A percentile compares a stretch with the other conserved stretches of the same genome.
phyloP scores from a whole-genome alignment of 192 early-diverging fungal genomes.

The Coemansia javaensis region DNA sequence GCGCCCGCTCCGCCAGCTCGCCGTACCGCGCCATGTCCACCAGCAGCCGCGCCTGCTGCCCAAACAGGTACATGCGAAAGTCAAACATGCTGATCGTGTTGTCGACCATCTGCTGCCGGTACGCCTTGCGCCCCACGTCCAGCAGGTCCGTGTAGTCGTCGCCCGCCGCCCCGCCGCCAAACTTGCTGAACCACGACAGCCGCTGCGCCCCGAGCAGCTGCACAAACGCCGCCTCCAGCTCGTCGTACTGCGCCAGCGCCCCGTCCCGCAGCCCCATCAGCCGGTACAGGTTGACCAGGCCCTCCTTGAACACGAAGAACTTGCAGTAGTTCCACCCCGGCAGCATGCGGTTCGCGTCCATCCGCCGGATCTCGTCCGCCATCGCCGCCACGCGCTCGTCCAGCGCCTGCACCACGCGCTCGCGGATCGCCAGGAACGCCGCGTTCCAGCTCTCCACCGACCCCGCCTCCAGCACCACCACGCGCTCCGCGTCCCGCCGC shows the following conservation, averaged over 20 bases:
- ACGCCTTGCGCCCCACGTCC: conserved; percentile 71
- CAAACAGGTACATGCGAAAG: conserved; percentile 93
- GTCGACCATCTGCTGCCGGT: conserved; percentile 82
- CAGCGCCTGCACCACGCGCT: conserved; percentile 71
- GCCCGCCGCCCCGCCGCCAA: conserved; percentile 78
- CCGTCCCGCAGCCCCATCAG: conserved; percentile 83
- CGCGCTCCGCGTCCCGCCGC: conserved; percentile 24
- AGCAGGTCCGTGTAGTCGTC: conserved; percentile 87
- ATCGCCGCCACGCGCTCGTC: conserved; percentile 56
- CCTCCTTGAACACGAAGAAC: conserved; percentile 95
- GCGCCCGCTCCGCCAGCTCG: conserved; percentile 37
- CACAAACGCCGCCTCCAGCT: conserved; percentile 91
- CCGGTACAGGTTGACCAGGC: conserved; percentile 78
- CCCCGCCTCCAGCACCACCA: conserved; percentile 18
- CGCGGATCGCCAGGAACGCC: conserved; percentile 29
- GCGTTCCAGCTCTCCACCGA: conserved; percentile 45
- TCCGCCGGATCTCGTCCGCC: conserved; percentile 69
- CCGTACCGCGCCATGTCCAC: conserved; percentile 55
- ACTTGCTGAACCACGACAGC: conserved; percentile 89
- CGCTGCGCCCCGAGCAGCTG: conserved; percentile 82
- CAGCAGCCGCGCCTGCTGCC: conserved; percentile 79
- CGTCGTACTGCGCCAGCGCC: conserved; percentile 92
- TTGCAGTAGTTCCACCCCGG: conserved; percentile 99
- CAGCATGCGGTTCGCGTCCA: conserved; percentile 89
- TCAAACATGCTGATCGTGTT: conserved; percentile 93